Evolutionary conservation across 2,329 filamentous ascomycete genomes (phyloP).

Genomic region (Leptographium flavum): DNA sequence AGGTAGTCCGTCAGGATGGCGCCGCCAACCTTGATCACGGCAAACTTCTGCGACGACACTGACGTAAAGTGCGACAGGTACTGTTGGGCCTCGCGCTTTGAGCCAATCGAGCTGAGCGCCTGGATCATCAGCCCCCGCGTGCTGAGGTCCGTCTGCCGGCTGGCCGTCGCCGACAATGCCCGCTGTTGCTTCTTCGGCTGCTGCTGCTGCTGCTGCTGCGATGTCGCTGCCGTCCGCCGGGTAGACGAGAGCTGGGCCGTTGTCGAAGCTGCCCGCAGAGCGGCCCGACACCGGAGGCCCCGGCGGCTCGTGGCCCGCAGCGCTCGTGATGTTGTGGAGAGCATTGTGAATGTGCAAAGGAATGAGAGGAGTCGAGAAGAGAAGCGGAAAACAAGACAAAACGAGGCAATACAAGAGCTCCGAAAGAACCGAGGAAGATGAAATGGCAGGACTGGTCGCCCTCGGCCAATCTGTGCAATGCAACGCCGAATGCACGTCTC

Average conservation of each 20-base stretch:
- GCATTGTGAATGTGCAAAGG: conserved; percentile 18
- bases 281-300: conserved; percentile 18
- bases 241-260: neutral
- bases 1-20: conserved; percentile 92
- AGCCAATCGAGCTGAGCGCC: conserved; percentile 88
- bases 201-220: conserved; percentile 10
- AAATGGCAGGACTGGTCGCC: no score
- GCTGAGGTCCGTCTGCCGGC: conserved; percentile 33
- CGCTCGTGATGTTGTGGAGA: conserved; percentile 26
- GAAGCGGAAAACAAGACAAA: no score
- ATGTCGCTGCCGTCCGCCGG: conserved; percentile 2
- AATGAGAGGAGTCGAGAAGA: no score
- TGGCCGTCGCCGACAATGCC: conserved; percentile 19
- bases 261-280: neutral
- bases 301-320: conserved; percentile 29
- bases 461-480: conserved; percentile 4
- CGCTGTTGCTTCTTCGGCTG: conserved; percentile 13
- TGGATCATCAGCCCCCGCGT: conserved; percentile 75
- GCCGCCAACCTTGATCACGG: conserved; percentile 95
- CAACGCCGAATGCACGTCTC: no score
- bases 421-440: no score
- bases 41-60: conserved; percentile 91
- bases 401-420: no score
- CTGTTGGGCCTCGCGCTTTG: conserved; percentile 90
- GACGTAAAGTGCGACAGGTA: conserved; percentile 96